Evolutionary conservation across 768 basidiomycete genomes (phyloP).

Genomic region (Rhodosporidiobolus odoratus): DNA sequence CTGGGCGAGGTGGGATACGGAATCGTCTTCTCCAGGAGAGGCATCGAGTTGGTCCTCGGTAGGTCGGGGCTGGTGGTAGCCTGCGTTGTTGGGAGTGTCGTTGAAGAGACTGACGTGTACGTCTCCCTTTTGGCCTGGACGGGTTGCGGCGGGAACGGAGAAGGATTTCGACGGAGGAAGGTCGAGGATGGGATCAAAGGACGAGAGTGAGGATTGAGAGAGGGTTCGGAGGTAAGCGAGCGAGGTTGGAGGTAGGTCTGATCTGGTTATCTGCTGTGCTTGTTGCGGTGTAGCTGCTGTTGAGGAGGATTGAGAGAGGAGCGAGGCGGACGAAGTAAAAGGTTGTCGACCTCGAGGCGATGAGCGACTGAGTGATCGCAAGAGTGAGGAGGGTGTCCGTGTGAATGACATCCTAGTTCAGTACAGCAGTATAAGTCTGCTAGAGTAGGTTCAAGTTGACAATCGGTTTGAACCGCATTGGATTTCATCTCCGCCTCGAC

Average conservation of each 20-base stretch:
- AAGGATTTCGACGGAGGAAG: slow-evolving; percentile 25
- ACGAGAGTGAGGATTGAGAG: slow-evolving; percentile 12
- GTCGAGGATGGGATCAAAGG: slow-evolving; percentile 32
- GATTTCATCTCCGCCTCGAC: too few species aligned
- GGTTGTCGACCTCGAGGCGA: not conserved
- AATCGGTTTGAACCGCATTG: too few species aligned
- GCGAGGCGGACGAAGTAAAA: not conserved
- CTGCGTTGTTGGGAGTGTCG: slow-evolving; percentile 19
- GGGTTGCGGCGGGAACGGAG: not conserved
- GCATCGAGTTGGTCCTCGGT: slow-evolving; percentile 26
- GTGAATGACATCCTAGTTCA: too few species aligned
- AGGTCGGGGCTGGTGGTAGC: slow-evolving; percentile 26
- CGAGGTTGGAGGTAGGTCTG: slow-evolving; percentile 21
- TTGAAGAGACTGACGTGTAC: slow-evolving; percentile 23
- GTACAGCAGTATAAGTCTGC: too few species aligned
- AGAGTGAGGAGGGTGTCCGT: too few species aligned
- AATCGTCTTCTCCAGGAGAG: slow-evolving; percentile 37
- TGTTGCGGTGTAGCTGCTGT: not conserved
- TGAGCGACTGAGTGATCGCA: not conserved
- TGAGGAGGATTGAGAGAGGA: slow-evolving; percentile 1
- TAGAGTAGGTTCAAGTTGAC: too few species aligned
- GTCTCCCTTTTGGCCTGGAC: not conserved
- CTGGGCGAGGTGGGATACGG: slow-evolving; percentile 28
- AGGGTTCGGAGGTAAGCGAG: slow-evolving; percentile 22
- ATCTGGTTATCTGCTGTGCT: not conserved